Evolutionary conservation across 768 basidiomycete genomes (phyloP).

Genomic region (Trametes cubensis): DNA sequence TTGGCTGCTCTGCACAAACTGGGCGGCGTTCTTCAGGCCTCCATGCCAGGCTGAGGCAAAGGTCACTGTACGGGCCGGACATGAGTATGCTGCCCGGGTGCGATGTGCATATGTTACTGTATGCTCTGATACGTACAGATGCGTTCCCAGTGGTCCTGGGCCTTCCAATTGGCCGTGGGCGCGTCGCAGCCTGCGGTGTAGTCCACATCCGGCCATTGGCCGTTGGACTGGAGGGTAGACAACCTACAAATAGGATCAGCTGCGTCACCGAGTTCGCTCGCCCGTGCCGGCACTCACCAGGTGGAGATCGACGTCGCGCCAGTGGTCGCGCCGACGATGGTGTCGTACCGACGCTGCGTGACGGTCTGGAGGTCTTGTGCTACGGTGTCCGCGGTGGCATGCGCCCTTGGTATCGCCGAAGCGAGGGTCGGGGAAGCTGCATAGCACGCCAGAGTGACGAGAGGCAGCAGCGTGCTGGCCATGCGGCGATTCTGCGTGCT

Average conservation of each 20-base stretch:
- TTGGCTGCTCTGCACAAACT: slow-evolving; percentile 44
- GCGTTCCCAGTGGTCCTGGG: slow-evolving; percentile 53
- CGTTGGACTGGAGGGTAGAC: slow-evolving; percentile 44
- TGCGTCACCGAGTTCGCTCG: not conserved
- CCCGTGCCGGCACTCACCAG: slow-evolving; percentile 35
- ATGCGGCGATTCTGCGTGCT: not conserved
- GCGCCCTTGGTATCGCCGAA: not conserved
- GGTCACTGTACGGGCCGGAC: slow-evolving; percentile 40
- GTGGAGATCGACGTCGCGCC: slow-evolving; percentile 39
- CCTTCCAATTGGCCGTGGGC: slow-evolving; percentile 70
- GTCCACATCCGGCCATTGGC: slow-evolving; percentile 60
- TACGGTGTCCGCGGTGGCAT: slow-evolving; percentile 9
- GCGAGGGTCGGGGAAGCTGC: not conserved
- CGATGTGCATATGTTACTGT: not conserved
- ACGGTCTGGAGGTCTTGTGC: slow-evolving; percentile 40
- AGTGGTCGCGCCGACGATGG: slow-evolving; percentile 45
- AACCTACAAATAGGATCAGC: slow-evolving; percentile 40
- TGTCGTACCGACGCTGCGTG: slow-evolving; percentile 42
- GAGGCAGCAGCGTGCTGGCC: not conserved
- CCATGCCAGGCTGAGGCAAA: slow-evolving; percentile 63
- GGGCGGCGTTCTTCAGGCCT: slow-evolving; percentile 42
- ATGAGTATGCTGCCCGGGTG: not conserved
- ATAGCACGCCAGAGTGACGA: slow-evolving; percentile 8
- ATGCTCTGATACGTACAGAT: slow-evolving; percentile 25
- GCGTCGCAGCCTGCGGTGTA: slow-evolving; percentile 66